Base-by-base conservation (phyloP, 2,329 filamentous ascomycete genomes). In the Boeremia lycopersici region DNA sequence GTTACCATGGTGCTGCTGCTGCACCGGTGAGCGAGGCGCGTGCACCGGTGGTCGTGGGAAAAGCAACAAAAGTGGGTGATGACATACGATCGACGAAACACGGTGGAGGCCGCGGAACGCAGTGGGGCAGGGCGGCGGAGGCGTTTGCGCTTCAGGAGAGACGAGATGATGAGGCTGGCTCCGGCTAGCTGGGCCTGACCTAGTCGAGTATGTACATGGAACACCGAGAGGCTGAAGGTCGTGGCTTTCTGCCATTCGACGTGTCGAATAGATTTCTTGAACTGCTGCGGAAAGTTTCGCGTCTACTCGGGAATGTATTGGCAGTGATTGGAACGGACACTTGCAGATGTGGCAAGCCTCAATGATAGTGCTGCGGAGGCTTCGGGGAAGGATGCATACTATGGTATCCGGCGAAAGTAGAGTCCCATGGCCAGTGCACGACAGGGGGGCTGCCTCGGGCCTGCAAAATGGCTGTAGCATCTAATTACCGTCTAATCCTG, bases 71-170 rank as follows among this genome's bases (percentile, higher is more conserved):
- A 49, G 51, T 45, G 51, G 40, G 13, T 35, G 13, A 49, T 54
- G 51, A 54, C 51, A 54, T 48, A 54, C 45, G 40, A 54, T 54
- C 51, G 51, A 54, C 51, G 36, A 23, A 13, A 38, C 40, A 19
- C 17, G 15, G 15, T 38, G 31, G 38, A 46, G 44, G 35, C 39
- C 15, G 29, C 51, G 45, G 45, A 44, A 28, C 29, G 29, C 13
- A 15, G 51, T 54, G 51, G 51, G 45, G 51, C 51, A 12, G 19
- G 12, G 39, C 51, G 44, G 44, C 33, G 48, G 41, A 53, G 39
- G 34, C 51, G 34, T 47, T 53, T 48, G 19, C 33, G 30, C 33
- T 43, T 44, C 28, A 47, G 50, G 50, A 48, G 52, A 48, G 40
- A 48, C 51, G 15, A 51, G 28, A 35, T 23, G 23, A 39, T 33